Evolutionary conservation across 1,139 yeast species (phyloP).

Genomic region (Blastobotrys arbuscula): DNA sequence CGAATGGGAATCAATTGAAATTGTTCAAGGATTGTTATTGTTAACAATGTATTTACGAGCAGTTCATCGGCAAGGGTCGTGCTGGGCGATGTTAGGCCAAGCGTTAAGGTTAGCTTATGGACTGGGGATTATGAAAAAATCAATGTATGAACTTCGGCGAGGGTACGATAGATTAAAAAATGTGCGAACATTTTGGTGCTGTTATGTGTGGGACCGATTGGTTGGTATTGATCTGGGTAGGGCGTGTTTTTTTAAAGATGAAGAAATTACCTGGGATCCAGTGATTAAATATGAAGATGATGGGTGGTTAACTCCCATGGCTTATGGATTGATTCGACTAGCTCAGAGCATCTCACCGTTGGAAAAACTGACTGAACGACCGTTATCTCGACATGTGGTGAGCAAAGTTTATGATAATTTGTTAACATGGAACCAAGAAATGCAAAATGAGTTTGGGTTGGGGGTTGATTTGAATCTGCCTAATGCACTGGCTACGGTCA

Average conservation of each 20-base stretch:
- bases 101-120: slow-evolving; percentile 52
- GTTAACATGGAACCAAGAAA: slow-evolving; percentile 14
- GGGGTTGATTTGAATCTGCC: slow-evolving; percentile 8
- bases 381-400: slow-evolving; percentile 9
- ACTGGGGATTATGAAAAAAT: slow-evolving; percentile 46
- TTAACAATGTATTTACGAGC: slow-evolving; percentile 50
- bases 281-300: slow-evolving; percentile 42
- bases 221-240: slow-evolving; percentile 54
- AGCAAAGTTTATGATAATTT: slow-evolving; percentile 14
- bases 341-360: slow-evolving; percentile 22
- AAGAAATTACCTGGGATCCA: slow-evolving; percentile 33
- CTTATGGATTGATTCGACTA: slow-evolving; percentile 34
- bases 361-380: slow-evolving; percentile 5
- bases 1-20: slow-evolving; percentile 65
- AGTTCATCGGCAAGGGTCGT: slow-evolving; percentile 53
- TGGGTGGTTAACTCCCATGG: slow-evolving; percentile 51
- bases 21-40: slow-evolving; percentile 58
- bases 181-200: slow-evolving; percentile 52
- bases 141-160: slow-evolving; percentile 17
- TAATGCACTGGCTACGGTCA: neutral
- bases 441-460: slow-evolving; percentile 13
- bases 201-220: slow-evolving; percentile 51
- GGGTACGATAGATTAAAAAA: slow-evolving; percentile 48
- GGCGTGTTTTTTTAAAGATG: slow-evolving; percentile 41
- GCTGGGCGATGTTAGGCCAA: slow-evolving; percentile 48